Base-by-base conservation (phyloP, 176 grass and related monocot species). In the Chrysopogon serrulatus region DNA sequence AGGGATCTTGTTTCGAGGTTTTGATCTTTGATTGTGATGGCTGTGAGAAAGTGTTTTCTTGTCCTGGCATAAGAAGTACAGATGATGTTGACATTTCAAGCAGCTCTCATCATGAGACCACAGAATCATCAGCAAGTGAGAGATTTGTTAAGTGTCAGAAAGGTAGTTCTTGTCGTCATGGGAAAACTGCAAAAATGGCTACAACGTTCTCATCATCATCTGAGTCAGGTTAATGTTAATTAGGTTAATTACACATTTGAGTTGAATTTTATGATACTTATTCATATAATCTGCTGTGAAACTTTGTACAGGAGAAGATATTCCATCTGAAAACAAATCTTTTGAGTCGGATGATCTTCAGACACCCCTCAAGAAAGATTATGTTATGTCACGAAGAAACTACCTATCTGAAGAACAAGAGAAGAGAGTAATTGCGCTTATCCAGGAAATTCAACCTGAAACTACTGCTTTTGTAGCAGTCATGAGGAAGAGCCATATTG, bases 11-110 rank as follows among this genome's bases (percentile, higher is more conserved):
- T 43, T 96, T 89, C 48, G 34, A 87, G 65, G 86, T 85, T 45
- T 14, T 62, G 57, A 88, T 92, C 23, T 62, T 92, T 5, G 80
- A 91, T 74, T 9, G 56, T 6, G 74, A 23, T 28, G 83, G 70
- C 12, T 79, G 71, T 27, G 80, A 91, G 82, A 89, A 87, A 86
- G 40, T 41, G 0, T 42, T 68, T 34, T 19, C 79, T 2, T 76
- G 80, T 86, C 23, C 61, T 41, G 64, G 77, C 54, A 86, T 82
- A 12, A 79, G 39, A 35, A 32, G 5, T 13, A 53, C 3, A 76
- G 62, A 42, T 67, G 19, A 8, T 78, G n/a, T 41, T 57, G 28
- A 45, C 49, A 60, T 37, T 68, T 84, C 27, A 35, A 81, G 10
- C 15, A 77, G 61, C 24, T 75, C 45, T 39, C 2, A 0, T 73